Evolutionary conservation across 495 filamentous ascomycete genomes (phyloP).

Genomic region (Annulohypoxylon moriforme): DNA sequence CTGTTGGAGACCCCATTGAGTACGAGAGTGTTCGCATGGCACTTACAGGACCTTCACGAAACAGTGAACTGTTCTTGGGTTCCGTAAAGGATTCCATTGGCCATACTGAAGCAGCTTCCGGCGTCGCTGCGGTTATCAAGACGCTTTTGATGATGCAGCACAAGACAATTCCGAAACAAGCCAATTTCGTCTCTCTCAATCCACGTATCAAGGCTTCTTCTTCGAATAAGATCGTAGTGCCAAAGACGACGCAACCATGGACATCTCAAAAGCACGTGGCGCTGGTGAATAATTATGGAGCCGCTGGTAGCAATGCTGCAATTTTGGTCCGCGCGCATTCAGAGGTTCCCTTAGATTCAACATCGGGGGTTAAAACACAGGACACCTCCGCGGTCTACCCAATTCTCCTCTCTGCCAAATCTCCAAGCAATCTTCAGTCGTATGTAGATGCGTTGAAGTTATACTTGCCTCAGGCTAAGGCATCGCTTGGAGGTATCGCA

Average conservation of each 20-base stretch:
- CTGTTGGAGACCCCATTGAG: slow-evolving; percentile 68
- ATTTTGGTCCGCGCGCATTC: background rate
- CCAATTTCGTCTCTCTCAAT: slow-evolving; percentile 46
- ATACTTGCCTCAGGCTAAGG: background rate
- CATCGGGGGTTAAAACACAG: background rate
- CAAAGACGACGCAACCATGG: slow-evolving; percentile 1
- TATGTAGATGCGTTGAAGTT: background rate
- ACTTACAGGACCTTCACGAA: slow-evolving; percentile 32
- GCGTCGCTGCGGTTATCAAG: slow-evolving; percentile 43
- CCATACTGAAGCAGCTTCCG: slow-evolving; percentile 12
- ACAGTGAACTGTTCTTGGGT: background rate
- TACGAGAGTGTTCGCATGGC: slow-evolving; percentile 32
- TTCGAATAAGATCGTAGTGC: background rate
- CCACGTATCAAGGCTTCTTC: slow-evolving; percentile 1
- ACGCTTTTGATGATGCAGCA: slow-evolving; percentile 60
- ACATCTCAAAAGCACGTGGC: background rate
- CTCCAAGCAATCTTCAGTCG: background rate
- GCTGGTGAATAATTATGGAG: slow-evolving; percentile 3
- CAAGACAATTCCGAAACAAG: slow-evolving; percentile 53
- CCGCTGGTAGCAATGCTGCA: slow-evolving; percentile 4
- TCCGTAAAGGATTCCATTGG: slow-evolving; percentile 10
- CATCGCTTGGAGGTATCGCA: background rate
- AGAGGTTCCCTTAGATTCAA: background rate
- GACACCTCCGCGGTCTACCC: background rate
- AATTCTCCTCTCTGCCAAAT: slow-evolving; percentile 1